These are phyloP conservation scores for Fusarium veterinarium DNA, from an alignment of 2,329 filamentous ascomycete genomes.

Conservation along the genomic window DNA sequence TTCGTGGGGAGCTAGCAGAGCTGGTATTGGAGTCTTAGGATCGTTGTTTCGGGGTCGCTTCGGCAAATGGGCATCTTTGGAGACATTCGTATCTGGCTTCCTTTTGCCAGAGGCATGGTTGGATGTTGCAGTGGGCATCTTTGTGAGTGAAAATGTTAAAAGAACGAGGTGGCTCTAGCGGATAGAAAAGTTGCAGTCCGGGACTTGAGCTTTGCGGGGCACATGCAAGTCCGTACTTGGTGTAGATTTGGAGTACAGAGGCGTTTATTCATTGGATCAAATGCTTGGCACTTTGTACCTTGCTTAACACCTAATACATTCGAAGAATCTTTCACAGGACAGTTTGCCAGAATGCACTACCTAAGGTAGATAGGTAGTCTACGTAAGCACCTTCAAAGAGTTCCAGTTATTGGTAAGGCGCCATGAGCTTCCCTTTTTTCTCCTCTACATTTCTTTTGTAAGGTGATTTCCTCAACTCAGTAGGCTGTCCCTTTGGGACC, in stretches of 20 bases:
- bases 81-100: conserved; percentile 15
- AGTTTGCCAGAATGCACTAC: neutral
- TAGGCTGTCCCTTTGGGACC: neutral
- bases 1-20: conserved; percentile 54
- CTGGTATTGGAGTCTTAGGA: conserved; percentile 12
- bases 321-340: neutral
- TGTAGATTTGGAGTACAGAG: neutral
- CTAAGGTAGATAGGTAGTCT: neutral
- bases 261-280: neutral
- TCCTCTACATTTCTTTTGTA: neutral
- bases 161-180: conserved; percentile 10
- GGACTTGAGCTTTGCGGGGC: conserved; percentile 32
- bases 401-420: neutral
- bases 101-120: conserved; percentile 32
- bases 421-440: neutral
- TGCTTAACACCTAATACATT: neutral
- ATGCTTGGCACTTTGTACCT: neutral
- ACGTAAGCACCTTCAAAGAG: neutral
- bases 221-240: conserved; percentile 12
- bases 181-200: conserved; percentile 38
- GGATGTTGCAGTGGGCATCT: conserved; percentile 27
- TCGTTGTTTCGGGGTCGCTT: conserved; percentile 12
- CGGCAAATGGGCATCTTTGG: neutral
- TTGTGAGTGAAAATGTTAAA: conserved; percentile 15
- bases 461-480: neutral